phyloP scores from a whole-genome alignment of 331 rosid species.

The Saraca asoca region DNA sequence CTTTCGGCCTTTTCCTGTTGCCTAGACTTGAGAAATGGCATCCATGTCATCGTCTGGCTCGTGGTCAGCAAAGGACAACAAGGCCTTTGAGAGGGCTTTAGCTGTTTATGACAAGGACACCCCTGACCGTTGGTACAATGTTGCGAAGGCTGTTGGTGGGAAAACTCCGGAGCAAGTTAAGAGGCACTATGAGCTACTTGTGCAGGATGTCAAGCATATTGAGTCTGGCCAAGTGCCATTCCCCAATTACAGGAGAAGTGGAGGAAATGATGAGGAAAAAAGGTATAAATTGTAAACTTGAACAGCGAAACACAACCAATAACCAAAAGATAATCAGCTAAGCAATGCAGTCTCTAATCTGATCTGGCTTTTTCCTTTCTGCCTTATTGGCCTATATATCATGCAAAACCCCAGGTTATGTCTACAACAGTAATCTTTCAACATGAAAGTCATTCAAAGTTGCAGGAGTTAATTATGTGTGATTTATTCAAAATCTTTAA shows the following conservation, averaged over 20 bases:
- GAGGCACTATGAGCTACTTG: slow-evolving; percentile 56
- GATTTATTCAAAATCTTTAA: background rate
- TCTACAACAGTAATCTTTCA: too few species aligned
- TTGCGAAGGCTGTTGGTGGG: slow-evolving; percentile 63
- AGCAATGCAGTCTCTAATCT: background rate
- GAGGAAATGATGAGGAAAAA: slow-evolving; percentile 45
- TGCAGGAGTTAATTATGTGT: background rate
- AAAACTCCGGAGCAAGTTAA: slow-evolving; percentile 63
- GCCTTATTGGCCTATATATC: background rate
- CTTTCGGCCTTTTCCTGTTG: background rate
- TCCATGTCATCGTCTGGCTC: slow-evolving; percentile 47
- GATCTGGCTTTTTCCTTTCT: too few species aligned
- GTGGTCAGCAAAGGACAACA: slow-evolving; percentile 67
- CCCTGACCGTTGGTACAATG: slow-evolving; percentile 70
- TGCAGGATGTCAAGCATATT: slow-evolving; percentile 58
- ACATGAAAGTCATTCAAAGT: background rate
- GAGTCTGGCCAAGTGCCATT: slow-evolving; percentile 57
- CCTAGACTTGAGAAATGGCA: slow-evolving; percentile 23
- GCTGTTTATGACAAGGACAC: slow-evolving; percentile 66
- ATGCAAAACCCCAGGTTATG: too few species aligned
- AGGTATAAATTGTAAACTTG: background rate
- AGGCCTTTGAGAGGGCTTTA: slow-evolving; percentile 70
- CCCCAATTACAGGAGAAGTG: slow-evolving; percentile 43
- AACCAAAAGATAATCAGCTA: background rate
- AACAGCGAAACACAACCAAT: too few species aligned